Evolutionary conservation across 1,284 basidiomycete genomes (phyloP).

Genomic region (Leucoagaricus sp.): DNA sequence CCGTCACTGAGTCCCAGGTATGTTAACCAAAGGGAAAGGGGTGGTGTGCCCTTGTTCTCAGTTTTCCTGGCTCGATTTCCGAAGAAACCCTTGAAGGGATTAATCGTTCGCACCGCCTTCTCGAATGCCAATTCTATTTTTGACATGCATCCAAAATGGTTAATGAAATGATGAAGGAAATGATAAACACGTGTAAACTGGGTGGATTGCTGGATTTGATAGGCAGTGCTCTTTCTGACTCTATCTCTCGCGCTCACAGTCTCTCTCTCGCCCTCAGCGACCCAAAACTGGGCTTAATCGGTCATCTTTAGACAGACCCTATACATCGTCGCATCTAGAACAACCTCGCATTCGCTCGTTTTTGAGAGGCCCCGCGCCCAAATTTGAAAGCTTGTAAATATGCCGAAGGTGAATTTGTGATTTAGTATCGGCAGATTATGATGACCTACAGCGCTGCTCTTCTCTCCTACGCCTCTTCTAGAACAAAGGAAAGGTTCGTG

Average conservation of each 20-base stretch:
- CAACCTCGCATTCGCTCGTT: not conserved
- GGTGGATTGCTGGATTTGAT: slow-evolving; percentile 7
- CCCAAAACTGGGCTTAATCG: not conserved
- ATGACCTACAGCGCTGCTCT: no score
- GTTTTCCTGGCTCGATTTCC: not conserved
- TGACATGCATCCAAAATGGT: not conserved
- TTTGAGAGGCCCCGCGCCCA: not conserved
- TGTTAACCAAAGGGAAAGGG: not conserved
- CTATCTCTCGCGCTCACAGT: not conserved
- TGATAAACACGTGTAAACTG: not conserved
- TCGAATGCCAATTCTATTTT: not conserved
- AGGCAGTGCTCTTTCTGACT: slow-evolving; percentile 7
- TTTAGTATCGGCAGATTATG: no score
- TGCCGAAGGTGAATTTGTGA: slow-evolving; percentile 60
- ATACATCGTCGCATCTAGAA: not conserved
- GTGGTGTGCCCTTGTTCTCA: not conserved
- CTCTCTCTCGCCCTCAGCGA: no score
- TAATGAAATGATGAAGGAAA: not conserved
- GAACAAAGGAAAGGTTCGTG: slow-evolving; percentile 81
- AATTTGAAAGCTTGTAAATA: slow-evolving; percentile 27
- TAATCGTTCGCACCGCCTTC: not conserved
- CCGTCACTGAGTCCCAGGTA: not conserved
- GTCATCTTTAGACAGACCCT: not conserved
- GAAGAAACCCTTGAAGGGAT: not conserved
- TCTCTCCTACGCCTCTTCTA: slow-evolving; percentile 27